Evolutionary conservation across 2,329 filamentous ascomycete species (phyloP), one percentile per base, ranked within the genome.

Genomic region (Botrytis medusae): DNA sequence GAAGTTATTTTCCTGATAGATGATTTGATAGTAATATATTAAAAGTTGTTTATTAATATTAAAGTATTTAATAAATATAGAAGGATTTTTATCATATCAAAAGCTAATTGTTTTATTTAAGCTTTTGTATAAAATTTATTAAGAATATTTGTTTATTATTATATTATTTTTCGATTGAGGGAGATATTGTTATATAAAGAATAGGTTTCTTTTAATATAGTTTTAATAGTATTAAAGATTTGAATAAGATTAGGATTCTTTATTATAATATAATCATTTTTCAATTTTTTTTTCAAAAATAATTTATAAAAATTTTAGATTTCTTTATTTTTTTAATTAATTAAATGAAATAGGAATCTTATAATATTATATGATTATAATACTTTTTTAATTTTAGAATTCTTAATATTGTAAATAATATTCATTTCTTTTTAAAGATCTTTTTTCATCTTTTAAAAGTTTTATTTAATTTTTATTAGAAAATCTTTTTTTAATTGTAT

Each of bases 241-340:
- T 73, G 67, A n/a, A 69, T 46, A 7, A 75, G 72, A 29, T 74
- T 42, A 69, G 67, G 74, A 69, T 76, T 57, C 37, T 60, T 29
- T 65, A 63, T 57, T 57, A 62, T 54, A 51, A 71, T 34, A 42
- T 29, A 22, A 51, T 40, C 63, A 9, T 32, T 40, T 48, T 75
- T 61, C 4, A 69, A 37, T 46, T 73, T 67, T 60, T 72, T 74
- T 69, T 75, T 74, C 29, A 22, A 57, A 51, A 42, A 73, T 51
- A 74, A 72, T 67, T 75, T 71, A 48, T 77, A 76, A 20, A 63
- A 74, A 57, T 44, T 14, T 63, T n/a, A 59, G 67, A 75, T 74
- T 72, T 75, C 71, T 37, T 72, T 48, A 46, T 76, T 74, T 48
- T 69, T 62, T 29, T 74, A 42, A 25, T 10, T 61, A 40, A n/a